Base-by-base conservation (phyloP, 495 filamentous ascomycete genomes). In the Aspergillus nidulans region DNA sequence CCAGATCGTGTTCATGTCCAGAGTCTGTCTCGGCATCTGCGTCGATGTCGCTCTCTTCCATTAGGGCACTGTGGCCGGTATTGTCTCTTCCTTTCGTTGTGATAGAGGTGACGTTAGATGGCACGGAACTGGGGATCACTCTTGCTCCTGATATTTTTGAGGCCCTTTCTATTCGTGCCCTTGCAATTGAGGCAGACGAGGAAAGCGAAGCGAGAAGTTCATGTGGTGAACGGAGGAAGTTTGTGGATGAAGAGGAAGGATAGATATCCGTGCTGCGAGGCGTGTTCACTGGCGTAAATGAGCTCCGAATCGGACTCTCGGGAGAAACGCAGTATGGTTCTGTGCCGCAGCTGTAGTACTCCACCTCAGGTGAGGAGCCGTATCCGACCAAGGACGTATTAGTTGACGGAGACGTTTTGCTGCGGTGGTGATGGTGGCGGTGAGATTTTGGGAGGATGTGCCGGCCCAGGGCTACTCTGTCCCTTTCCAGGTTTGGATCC, bases 221-320 rank as follows among this genome's bases (percentile, higher is more conserved):
- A 13, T 49, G 39, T 1, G 65, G 59, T 0, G 62, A 63, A 1
- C 39, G 36, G n/a, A 56, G 34, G 3, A 39, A 18, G 13, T 8
- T 3, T 4, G 36, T 3, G n/a, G 36, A 39, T 4, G 36, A 39
- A 12, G 32, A 7, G 13, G 23, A 23, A 6, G 50, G 40, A 12
- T 34, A 42, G 0, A 24, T 39, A 39, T 57, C 61, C 39, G 44
- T 57, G 60, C 59, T 67, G 49, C 71, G 63, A 36, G 70, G 61
- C 9, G 52, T 53, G 49, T 76, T 76, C 34, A 74, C 63, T 0
- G 73, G 66, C 0, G 67, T 71, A 49, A 71, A 76, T 7, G 43
- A 46, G 38, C 56, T 63, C 9, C 46, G 49, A 8, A 59, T 49
- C n/a, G 62, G 60, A 40, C 66, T 72, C 3, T 46, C 48, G 4